Conservation (phyloP, 2,329 filamentous ascomycete genomes). For the Colletotrichum sp. region DNA sequence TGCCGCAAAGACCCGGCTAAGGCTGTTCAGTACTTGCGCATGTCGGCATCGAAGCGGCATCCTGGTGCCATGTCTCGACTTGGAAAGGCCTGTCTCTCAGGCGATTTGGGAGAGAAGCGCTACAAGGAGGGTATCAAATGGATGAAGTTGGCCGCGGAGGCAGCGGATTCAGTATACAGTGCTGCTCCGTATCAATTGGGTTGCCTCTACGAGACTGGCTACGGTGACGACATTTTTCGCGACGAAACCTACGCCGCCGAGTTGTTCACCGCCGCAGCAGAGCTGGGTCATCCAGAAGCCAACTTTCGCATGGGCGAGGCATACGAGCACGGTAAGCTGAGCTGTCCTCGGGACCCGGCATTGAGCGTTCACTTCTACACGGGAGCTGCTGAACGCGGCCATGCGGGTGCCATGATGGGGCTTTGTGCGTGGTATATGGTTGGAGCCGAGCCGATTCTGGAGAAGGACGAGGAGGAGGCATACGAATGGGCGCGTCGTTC, state of each 20-base stretch:
- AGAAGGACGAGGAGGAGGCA: conserved; percentile 94
- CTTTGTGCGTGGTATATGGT: conserved; percentile 99
- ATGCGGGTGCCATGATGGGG: conserved; percentile 94
- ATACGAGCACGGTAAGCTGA: conserved; percentile 89
- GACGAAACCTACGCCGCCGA: conserved; percentile 92
- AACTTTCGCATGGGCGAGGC: conserved; percentile 92
- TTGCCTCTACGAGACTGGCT: conserved; percentile 88
- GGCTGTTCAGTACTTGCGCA: conserved; percentile 90
- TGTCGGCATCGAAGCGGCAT: conserved; percentile 90
- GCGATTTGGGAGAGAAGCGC: conserved; percentile 85
- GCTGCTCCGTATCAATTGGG: conserved; percentile 90
- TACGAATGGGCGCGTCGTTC: conserved; percentile 94
- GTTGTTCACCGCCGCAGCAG: conserved; percentile 91
- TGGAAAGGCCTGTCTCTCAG: conserved; percentile 86
- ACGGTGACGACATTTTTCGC: conserved; percentile 90
- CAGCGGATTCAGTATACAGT: conserved; percentile 91
- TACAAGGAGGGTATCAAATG: conserved; percentile 95
- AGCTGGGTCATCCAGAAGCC: conserved; percentile 86
- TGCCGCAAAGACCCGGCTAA: conserved; percentile 88
- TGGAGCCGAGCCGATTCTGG: conserved; percentile 87
- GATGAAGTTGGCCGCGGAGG: conserved; percentile 91
- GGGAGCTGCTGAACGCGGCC: conserved; percentile 82
- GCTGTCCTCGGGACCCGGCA: conserved; percentile 88
- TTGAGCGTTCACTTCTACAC: conserved; percentile 98
- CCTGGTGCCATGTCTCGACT: conserved; percentile 94